phyloP scores from a whole-genome alignment of 2,329 filamentous ascomycete genomes.

The Epichloe scottii region DNA sequence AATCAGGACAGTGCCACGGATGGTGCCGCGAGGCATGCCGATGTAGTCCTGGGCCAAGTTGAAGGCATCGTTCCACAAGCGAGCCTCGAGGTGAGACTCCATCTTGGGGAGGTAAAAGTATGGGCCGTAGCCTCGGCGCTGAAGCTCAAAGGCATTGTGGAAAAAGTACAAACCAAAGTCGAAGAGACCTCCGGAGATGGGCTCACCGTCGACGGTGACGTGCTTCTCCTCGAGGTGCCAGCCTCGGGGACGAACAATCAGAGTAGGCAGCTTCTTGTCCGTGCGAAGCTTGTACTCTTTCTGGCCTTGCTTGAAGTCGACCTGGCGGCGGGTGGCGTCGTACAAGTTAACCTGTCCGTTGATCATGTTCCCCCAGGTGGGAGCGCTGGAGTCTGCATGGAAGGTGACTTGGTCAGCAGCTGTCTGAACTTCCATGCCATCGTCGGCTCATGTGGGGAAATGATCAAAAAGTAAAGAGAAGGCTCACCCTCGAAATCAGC shows the following conservation, averaged over 20 bases:
- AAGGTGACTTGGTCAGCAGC: background rate
- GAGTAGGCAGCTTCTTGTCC: constrained; percentile 71
- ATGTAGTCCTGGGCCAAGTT: constrained; percentile 91
- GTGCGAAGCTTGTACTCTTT: constrained; percentile 98
- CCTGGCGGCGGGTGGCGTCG: constrained; percentile 83
- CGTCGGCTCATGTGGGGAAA: background rate
- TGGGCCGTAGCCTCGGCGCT: constrained; percentile 72
- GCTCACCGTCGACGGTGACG: constrained; percentile 86
- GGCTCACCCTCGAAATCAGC: constrained; percentile 87
- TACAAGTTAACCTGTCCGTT: constrained; percentile 96
- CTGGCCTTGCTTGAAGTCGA: constrained; percentile 89
- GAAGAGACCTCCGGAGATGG: constrained; percentile 84
- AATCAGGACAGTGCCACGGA: constrained; percentile 89
- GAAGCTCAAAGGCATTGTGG: constrained; percentile 87
- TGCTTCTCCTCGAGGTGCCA: constrained; percentile 99
- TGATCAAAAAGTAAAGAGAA: too few species aligned
- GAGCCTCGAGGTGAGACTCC: constrained; percentile 93
- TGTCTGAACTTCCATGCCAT: too few species aligned
- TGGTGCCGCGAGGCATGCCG: constrained; percentile 78
- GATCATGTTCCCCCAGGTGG: constrained; percentile 99
- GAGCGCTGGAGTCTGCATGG: constrained; percentile 70
- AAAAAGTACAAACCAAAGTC: constrained; percentile 99
- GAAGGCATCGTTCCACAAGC: constrained; percentile 97
- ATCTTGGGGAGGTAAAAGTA: constrained; percentile 99
- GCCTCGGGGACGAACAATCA: constrained; percentile 88